Evolutionary conservation across 495 filamentous ascomycete genomes (phyloP).

Genomic region (Lasiosphaeria hispida): DNA sequence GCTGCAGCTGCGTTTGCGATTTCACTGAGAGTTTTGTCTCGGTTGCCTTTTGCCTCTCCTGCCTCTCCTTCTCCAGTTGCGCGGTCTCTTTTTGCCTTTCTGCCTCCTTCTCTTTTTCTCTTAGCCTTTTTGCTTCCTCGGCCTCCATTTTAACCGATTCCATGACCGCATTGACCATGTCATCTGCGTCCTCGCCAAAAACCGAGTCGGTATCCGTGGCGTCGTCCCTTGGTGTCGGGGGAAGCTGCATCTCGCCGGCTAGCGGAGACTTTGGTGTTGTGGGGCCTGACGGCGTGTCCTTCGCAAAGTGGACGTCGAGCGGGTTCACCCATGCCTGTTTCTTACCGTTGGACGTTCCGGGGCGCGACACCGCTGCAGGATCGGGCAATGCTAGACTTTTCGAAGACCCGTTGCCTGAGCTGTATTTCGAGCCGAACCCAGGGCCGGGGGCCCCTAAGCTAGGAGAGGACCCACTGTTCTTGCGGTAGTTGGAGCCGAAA

Average conservation of each 20-base stretch:
- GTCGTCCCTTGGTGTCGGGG: slow-evolving; percentile 21
- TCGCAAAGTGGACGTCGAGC: slow-evolving; percentile 40
- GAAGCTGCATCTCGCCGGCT: slow-evolving; percentile 22
- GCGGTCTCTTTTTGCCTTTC: slow-evolving; percentile 22
- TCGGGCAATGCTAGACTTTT: slow-evolving; percentile 19
- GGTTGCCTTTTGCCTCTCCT: slow-evolving; percentile 25
- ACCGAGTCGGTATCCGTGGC: slow-evolving; percentile 22
- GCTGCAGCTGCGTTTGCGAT: slow-evolving; percentile 2
- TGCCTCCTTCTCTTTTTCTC: slow-evolving; percentile 18
- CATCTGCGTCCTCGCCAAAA: slow-evolving; percentile 32
- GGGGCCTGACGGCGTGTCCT: slow-evolving; percentile 17
- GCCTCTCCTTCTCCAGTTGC: slow-evolving; percentile 24
- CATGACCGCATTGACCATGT: slow-evolving; percentile 31
- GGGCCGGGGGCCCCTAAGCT: slow-evolving; percentile 30
- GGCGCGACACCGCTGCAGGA: slow-evolving; percentile 22
- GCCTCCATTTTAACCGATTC: slow-evolving; percentile 34
- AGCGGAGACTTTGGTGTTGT: slow-evolving; percentile 35
- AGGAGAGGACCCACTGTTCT: slow-evolving; percentile 24
- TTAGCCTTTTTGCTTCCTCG: slow-evolving; percentile 5
- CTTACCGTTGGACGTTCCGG: slow-evolving; percentile 33
- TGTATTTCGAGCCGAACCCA: slow-evolving; percentile 17
- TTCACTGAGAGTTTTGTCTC: slow-evolving; percentile 17
- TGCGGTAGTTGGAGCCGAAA: slow-evolving; percentile 11
- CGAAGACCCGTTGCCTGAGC: slow-evolving; percentile 21
- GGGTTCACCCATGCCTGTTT: slow-evolving; percentile 38